Evolutionary conservation across 768 basidiomycete genomes (phyloP).

Genomic region (Cubamyces sp.): DNA sequence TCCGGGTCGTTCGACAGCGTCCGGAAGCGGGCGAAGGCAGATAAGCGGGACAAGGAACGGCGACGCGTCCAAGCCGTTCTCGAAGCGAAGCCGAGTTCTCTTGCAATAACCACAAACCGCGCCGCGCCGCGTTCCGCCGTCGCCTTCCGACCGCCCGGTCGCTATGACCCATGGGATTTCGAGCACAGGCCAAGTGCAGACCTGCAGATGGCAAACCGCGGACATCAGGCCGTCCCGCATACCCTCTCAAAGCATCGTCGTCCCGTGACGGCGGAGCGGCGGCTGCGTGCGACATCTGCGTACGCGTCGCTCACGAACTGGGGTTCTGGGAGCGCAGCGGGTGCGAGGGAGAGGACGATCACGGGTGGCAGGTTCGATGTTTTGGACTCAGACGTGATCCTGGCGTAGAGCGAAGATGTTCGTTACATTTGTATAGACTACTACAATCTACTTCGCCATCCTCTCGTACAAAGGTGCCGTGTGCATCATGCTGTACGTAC

Average conservation of each 20-base stretch:
- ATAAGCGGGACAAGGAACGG: not conserved
- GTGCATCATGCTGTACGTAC: too few species aligned
- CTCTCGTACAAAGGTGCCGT: too few species aligned
- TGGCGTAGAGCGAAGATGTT: not conserved
- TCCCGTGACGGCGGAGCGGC: not conserved
- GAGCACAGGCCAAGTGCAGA: not conserved
- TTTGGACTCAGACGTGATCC: not conserved
- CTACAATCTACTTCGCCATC: too few species aligned
- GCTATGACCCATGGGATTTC: not conserved
- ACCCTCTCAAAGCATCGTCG: not conserved
- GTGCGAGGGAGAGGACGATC: not conserved
- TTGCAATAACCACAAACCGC: too few species aligned
- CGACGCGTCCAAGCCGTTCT: too few species aligned
- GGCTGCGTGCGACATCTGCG: not conserved
- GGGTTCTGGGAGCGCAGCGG: not conserved
- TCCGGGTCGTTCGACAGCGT: not conserved
- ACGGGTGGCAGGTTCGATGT: constrained; percentile 2
- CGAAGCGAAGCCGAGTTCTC: too few species aligned
- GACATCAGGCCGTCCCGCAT: not conserved
- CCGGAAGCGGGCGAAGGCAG: not conserved
- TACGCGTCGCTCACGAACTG: not conserved
- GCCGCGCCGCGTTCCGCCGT: not conserved
- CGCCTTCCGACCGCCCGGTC: not conserved
- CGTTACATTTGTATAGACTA: too few species aligned
- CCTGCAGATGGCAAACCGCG: not conserved